A percentile compares a stretch with the other conserved stretches of the same genome.
These are phyloP conservation scores for Aspergillus avenaceus DNA, from an alignment of 495 filamentous ascomycete genomes.

Conservation along the genomic window DNA sequence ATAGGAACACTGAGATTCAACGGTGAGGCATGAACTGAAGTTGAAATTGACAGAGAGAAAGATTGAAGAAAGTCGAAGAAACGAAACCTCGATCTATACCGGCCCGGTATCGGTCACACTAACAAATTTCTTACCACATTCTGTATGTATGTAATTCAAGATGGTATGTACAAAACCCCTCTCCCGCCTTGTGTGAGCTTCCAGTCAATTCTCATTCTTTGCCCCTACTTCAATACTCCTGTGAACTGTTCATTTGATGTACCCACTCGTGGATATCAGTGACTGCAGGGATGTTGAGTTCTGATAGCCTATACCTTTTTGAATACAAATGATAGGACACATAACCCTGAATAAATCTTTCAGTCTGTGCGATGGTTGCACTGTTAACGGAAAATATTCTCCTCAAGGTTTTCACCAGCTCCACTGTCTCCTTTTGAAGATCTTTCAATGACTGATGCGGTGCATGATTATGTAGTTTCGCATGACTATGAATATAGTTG, in stretches of 20 bases:
- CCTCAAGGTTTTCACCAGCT: not conserved
- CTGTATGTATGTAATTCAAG: too few relatives aligned
- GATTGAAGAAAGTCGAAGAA: too few relatives aligned
- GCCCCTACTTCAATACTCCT: not conserved
- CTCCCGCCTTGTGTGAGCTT: too few relatives aligned
- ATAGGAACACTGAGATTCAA: too few relatives aligned
- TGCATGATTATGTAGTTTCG: not conserved
- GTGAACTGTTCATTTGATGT: not conserved
- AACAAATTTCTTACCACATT: too few relatives aligned
- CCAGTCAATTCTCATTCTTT: not conserved
- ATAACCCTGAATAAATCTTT: slow-evolving; percentile 2
- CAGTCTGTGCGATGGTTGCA: not conserved
- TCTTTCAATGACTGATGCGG: not conserved
- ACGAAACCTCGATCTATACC: too few relatives aligned
- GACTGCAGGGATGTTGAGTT: not conserved
- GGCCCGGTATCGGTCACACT: too few relatives aligned
- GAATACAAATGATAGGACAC: slow-evolving; percentile 1
- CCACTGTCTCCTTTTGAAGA: not conserved
- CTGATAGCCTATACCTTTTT: not conserved
- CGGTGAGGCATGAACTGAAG: too few relatives aligned
- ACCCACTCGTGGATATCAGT: not conserved
- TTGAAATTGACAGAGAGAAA: too few relatives aligned
- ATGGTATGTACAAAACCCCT: too few relatives aligned
- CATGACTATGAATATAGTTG: not conserved
- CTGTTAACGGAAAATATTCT: not conserved